Evolutionary conservation across 1,284 basidiomycete species (phyloP).

Genomic region (Erythrobasidium hasegawianum): DNA sequence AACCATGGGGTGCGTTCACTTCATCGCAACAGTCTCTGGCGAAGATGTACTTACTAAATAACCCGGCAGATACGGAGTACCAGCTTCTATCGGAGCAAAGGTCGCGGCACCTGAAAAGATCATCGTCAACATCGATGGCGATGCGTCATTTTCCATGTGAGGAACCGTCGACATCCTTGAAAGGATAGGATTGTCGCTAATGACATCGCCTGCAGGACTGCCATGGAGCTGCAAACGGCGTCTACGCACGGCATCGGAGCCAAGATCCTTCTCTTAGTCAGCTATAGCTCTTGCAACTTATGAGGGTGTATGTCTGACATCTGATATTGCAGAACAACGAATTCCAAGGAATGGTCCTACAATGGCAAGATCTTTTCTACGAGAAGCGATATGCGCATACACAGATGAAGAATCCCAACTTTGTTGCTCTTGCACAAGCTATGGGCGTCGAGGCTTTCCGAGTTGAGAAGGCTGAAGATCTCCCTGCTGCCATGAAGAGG

Average conservation of each 20-base stretch:
- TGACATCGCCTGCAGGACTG: slow-evolving; percentile 70
- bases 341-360: slow-evolving; percentile 96
- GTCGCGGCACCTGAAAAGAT: slow-evolving; percentile 90
- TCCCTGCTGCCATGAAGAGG: slow-evolving; percentile 95
- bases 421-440: slow-evolving; percentile 64
- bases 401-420: slow-evolving; percentile 50
- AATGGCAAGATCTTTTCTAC: slow-evolving; percentile 99
- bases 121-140: slow-evolving; percentile 94
- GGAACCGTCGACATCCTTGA: too few species aligned
- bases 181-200: too few species aligned
- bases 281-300: too few species aligned
- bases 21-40: too few species aligned
- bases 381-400: slow-evolving; percentile 75
- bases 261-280: slow-evolving; percentile 58
- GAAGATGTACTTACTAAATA: slow-evolving; percentile 54
- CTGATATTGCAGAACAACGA: slow-evolving; percentile 79
- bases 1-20: slow-evolving; percentile 40
- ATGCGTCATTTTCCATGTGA: slow-evolving; percentile 78
- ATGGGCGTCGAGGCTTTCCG: slow-evolving; percentile 91
- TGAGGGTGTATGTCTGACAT: too few species aligned
- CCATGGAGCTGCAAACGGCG: slow-evolving; percentile 96
- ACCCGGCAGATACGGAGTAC: slow-evolving; percentile 76
- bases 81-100: slow-evolving; percentile 84
- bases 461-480: slow-evolving; percentile 66
- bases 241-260: slow-evolving; percentile 87